These are phyloP conservation scores for Talaromyces pinophilus DNA, from an alignment of 2,329 filamentous ascomycete genomes.

Conservation along the genomic window DNA sequence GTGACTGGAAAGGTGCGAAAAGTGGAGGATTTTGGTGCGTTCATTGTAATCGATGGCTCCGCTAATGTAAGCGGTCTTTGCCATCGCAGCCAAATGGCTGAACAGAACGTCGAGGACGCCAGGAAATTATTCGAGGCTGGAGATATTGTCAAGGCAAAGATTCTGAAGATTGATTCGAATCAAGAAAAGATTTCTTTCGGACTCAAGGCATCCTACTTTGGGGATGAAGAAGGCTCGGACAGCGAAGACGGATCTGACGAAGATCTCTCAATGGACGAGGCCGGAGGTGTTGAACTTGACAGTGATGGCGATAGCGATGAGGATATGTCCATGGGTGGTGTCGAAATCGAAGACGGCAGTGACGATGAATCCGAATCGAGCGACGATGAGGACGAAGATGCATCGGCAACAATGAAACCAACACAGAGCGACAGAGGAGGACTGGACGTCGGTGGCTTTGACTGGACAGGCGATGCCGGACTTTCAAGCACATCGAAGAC, in stretches of 20 bases:
- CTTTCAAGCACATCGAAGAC: conserved; percentile 51
- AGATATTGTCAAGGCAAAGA: conserved; percentile 87
- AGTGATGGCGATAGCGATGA: conserved; percentile 39
- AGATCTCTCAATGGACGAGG: conserved; percentile 36
- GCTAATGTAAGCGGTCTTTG: conserved; percentile 89
- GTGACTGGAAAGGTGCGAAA: conserved; percentile 90
- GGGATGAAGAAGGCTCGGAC: conserved; percentile 52
- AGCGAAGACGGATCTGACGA: conserved; percentile 47
- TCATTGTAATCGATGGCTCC: conserved; percentile 85
- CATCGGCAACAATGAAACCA: conserved; percentile 45
- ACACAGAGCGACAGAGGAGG: conserved; percentile 50
- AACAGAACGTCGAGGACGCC: conserved; percentile 78
- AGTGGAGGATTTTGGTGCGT: conserved; percentile 92
- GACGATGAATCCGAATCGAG: conserved; percentile 50
- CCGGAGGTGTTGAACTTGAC: conserved; percentile 34
- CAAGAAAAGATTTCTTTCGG: conserved; percentile 84
- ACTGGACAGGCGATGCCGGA: conserved; percentile 73
- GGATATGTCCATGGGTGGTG: conserved; percentile 43
- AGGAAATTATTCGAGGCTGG: conserved; percentile 85
- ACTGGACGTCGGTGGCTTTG: conserved; percentile 74
- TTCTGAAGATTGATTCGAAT: conserved; percentile 73
- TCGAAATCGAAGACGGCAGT: conserved; percentile 47
- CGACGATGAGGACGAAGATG: conserved; percentile 47
- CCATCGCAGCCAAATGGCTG: conserved; percentile 88
- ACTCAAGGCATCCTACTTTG: conserved; percentile 89